Evolutionary conservation across 2,329 filamentous ascomycete species (phyloP).

Genomic region (Keithomyces neogunnii): DNA sequence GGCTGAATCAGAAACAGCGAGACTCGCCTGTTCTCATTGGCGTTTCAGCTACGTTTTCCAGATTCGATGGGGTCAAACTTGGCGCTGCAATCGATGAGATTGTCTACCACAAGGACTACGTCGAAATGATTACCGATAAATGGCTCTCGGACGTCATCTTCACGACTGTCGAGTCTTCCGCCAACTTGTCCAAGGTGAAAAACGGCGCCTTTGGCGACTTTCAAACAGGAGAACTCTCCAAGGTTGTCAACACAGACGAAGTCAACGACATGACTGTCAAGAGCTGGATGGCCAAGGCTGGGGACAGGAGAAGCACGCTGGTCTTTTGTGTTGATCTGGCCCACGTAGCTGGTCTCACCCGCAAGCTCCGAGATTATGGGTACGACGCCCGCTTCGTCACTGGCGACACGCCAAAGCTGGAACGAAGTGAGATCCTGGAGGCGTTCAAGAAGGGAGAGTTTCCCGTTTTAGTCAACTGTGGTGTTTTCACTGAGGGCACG

Average conservation of each 20-base stretch:
- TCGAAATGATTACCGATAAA: slow-evolving; percentile 70
- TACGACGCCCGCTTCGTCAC: slow-evolving; percentile 85
- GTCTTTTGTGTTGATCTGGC: slow-evolving; percentile 89
- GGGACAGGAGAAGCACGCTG: slow-evolving; percentile 70
- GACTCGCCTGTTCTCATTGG: slow-evolving; percentile 64
- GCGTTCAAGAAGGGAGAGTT: slow-evolving; percentile 70
- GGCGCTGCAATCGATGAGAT: slow-evolving; percentile 88
- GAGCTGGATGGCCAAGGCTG: slow-evolving; percentile 74
- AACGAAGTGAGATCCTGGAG: slow-evolving; percentile 62
- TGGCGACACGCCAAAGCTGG: slow-evolving; percentile 62
- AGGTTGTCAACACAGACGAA: slow-evolving; percentile 70
- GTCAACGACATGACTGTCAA: slow-evolving; percentile 80
- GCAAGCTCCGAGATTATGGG: slow-evolving; percentile 66
- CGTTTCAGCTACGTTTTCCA: slow-evolving; percentile 72
- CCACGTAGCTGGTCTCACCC: slow-evolving; percentile 69
- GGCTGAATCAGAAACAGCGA: slow-evolving; percentile 41
- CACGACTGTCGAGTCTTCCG: slow-evolving; percentile 79
- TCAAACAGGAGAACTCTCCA: slow-evolving; percentile 65
- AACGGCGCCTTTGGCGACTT: slow-evolving; percentile 66
- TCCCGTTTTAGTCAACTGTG: slow-evolving; percentile 87
- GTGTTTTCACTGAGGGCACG: slow-evolving; percentile 93
- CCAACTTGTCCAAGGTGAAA: slow-evolving; percentile 65
- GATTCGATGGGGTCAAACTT: slow-evolving; percentile 76
- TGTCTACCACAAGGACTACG: slow-evolving; percentile 77
- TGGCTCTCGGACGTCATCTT: slow-evolving; percentile 92